phyloP scores from a whole-genome alignment of 805 yeast genomes.

The Kuraishia piskuri region DNA sequence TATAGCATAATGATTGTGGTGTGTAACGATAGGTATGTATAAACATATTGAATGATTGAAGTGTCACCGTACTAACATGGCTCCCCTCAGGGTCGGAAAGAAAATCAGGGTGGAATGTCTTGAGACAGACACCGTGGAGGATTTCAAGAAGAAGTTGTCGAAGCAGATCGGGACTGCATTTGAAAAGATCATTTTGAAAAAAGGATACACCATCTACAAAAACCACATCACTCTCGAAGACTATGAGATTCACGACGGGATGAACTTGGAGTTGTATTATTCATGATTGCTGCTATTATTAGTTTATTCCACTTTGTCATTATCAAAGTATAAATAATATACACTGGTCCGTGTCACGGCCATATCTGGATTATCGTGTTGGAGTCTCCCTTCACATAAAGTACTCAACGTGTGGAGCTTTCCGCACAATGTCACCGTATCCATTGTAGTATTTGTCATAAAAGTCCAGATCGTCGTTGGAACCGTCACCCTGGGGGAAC shows the following conservation, averaged over 20 bases:
- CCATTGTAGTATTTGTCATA: conserved; percentile 1
- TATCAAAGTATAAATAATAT: not conserved
- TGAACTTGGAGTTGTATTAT: conserved; percentile 78
- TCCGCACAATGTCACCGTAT: conserved; percentile 8
- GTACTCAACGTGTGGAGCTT: conserved; percentile 32
- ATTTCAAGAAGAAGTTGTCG: conserved; percentile 76
- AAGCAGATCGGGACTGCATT: conserved; percentile 73
- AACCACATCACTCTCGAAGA: conserved; percentile 91
- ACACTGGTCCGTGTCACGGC: not conserved
- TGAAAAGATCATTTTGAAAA: conserved; percentile 64
- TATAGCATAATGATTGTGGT: conserved; percentile 48
- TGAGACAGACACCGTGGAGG: conserved; percentile 79
- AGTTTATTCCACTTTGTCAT: not conserved
- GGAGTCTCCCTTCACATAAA: conserved; percentile 23
- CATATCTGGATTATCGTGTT: not conserved
- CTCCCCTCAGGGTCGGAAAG: conserved; percentile 57
- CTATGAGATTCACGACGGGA: conserved; percentile 88
- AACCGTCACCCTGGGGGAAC: conserved; percentile 7
- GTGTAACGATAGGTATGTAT: conserved; percentile 55
- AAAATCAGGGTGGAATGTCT: conserved; percentile 83
- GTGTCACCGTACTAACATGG: not conserved
- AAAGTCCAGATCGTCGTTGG: conserved; percentile 1
- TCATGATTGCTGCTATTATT: conserved; percentile 22
- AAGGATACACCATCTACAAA: conserved; percentile 77
- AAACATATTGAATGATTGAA: conserved; percentile 14